Percentiles rank a stretch among this genome's conserved stretches.
Conservation (phyloP, 2,329 filamentous ascomycete species). For the Colletotrichum ledebouriae region DNA sequence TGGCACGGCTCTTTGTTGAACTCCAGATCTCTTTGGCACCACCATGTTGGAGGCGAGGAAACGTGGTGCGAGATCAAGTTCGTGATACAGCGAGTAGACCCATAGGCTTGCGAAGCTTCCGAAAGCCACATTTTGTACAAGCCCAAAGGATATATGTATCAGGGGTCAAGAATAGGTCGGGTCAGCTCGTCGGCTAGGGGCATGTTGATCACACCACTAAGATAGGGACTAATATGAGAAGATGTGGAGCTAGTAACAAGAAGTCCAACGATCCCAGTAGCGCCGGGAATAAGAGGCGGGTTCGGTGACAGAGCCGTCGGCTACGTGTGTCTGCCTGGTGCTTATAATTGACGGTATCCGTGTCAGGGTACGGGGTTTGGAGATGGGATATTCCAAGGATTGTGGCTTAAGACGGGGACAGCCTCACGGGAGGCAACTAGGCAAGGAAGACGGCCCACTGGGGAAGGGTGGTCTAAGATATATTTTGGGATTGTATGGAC, state of each 20-base stretch:
- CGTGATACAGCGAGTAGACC: constrained; percentile 8
- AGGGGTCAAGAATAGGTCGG: constrained; percentile 5
- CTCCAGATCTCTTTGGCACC: constrained; percentile 28
- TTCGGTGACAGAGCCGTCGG: constrained; percentile 6
- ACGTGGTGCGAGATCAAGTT: constrained; percentile 7
- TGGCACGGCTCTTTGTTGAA: constrained; percentile 36
- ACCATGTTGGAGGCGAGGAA: constrained; percentile 30
- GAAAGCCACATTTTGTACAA: constrained; percentile 37
- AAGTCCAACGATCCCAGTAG: constrained; percentile 1
- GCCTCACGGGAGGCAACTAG: constrained; percentile 6
- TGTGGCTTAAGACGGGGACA: constrained; percentile 3
- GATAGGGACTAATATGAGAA: not conserved
- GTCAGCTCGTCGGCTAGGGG: constrained; percentile 24
- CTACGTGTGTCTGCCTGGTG: constrained; percentile 6
- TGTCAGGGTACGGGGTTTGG: constrained; percentile 20
- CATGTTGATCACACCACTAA: constrained; percentile 32
- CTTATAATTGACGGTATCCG: constrained; percentile 18
- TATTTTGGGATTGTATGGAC: constrained; percentile 3
- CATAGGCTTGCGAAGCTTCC: constrained; percentile 22
- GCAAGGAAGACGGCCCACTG: not conserved
- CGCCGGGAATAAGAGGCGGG: constrained; percentile 24
- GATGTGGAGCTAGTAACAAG: constrained; percentile 19
- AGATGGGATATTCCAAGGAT: constrained; percentile 2
- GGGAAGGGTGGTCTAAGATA: not conserved
- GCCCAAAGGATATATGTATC: constrained; percentile 37